These are phyloP conservation scores for Talaromyces albobiverticillius DNA, from an alignment of 2,329 filamentous ascomycete species.

Conservation along the genomic window DNA sequence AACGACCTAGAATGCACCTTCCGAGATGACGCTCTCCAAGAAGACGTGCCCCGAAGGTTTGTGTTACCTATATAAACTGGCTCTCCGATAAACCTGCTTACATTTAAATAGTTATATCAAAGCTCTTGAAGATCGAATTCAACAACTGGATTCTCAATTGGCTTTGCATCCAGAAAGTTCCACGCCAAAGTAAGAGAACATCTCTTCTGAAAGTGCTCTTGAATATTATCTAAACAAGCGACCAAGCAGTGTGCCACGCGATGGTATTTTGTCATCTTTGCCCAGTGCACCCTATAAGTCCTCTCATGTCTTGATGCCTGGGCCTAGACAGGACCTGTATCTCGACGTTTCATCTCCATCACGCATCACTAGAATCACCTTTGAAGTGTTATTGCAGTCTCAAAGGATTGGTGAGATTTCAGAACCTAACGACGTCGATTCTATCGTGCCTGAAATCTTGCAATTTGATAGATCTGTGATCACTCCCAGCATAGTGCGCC, in stretches of 20 bases:
- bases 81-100: background rate
- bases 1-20: constrained; percentile 3
- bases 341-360: background rate
- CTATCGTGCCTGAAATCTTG: background rate
- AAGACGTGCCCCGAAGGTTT: background rate
- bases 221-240: background rate
- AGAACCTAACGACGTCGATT: background rate
- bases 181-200: background rate
- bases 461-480: background rate
- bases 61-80: background rate
- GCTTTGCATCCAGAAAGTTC: background rate
- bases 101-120: background rate
- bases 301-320: background rate
- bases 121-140: background rate
- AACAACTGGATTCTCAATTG: background rate
- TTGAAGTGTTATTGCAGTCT: background rate
- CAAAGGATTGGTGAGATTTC: background rate
- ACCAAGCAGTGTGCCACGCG: background rate
- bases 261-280: background rate
- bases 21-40: background rate
- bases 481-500: background rate
- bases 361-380: background rate
- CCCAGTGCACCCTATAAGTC: background rate
- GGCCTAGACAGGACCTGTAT: background rate
- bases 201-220: too few species aligned